phyloP scores from a whole-genome alignment of 805 yeast genomes.

The Ogataea thermomethanolica region DNA sequence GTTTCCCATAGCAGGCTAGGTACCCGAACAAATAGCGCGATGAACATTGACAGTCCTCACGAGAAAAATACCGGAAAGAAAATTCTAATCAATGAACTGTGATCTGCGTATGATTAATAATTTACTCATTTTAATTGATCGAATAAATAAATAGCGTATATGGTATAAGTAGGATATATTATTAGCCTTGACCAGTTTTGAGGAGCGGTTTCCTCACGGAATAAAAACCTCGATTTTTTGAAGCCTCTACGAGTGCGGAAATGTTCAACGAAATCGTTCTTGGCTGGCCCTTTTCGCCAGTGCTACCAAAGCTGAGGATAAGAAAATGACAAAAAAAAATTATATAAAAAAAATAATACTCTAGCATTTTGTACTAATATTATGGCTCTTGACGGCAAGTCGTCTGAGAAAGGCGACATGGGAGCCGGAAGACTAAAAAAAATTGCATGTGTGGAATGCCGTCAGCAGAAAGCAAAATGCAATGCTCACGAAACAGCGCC shows the following conservation, averaged over 20 bases:
- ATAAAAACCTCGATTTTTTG: too few relatives aligned
- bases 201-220: too few relatives aligned
- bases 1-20: constrained; percentile 26
- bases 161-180: too few relatives aligned
- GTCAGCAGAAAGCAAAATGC: constrained; percentile 92
- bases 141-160: too few relatives aligned
- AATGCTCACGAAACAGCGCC: constrained; percentile 79
- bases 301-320: neutral
- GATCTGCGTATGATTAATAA: constrained; percentile 9
- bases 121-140: constrained; percentile 4
- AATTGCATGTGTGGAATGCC: constrained; percentile 92
- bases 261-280: too few relatives aligned
- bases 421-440: constrained; percentile 37
- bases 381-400: neutral
- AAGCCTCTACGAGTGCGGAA: too few relatives aligned
- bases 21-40: constrained; percentile 27
- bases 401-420: constrained; percentile 3
- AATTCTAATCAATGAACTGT: constrained; percentile 24
- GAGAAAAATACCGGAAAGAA: constrained; percentile 24
- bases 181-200: too few relatives aligned
- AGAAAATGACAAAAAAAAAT: constrained; percentile 1
- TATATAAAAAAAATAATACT: neutral
- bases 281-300: too few relatives aligned
- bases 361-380: neutral
- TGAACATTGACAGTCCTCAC: constrained; percentile 15